These are phyloP conservation scores for Stipa capillata DNA, from an alignment of 176 grass and related monocot species.

Conservation along the genomic window DNA sequence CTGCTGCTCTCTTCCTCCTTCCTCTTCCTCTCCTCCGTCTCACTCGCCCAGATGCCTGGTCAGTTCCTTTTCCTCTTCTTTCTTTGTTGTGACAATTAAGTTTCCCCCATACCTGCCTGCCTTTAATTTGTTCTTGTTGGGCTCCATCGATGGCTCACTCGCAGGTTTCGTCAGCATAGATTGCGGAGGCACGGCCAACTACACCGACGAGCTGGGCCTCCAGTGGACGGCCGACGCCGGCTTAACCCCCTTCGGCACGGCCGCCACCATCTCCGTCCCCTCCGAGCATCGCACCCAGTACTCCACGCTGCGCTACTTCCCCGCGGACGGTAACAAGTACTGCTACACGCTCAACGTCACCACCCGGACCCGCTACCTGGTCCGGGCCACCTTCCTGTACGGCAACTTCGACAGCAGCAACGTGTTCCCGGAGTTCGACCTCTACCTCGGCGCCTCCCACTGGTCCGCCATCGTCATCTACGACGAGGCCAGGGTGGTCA, in stretches of 20 bases:
- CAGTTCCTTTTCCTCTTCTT: not conserved
- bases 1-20: not conserved
- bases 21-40: not conserved
- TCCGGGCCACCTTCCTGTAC: slow-evolving; percentile 64
- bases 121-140: not conserved
- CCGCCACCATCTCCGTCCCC: slow-evolving; percentile 27
- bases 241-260: slow-evolving; percentile 15
- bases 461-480: slow-evolving; percentile 76
- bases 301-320: slow-evolving; percentile 51
- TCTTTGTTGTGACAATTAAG: no score
- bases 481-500: slow-evolving; percentile 41
- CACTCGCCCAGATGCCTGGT: slow-evolving; percentile 41
- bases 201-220: slow-evolving; percentile 61
- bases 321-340: slow-evolving; percentile 42
- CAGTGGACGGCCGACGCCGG: slow-evolving; percentile 45
- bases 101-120: no score
- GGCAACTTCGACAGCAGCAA: slow-evolving; percentile 71
- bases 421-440: slow-evolving; percentile 75
- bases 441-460: slow-evolving; percentile 54
- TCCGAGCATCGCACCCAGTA: slow-evolving; percentile 43
- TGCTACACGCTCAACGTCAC: slow-evolving; percentile 57
- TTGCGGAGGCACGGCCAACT: slow-evolving; percentile 41
- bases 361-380: slow-evolving; percentile 46
- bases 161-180: slow-evolving; percentile 71
- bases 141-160: no score